A percentile compares a stretch with the other conserved stretches of the same genome.
phyloP scores from a whole-genome alignment of 2,329 filamentous ascomycete species.

The Xylaria sp. region DNA sequence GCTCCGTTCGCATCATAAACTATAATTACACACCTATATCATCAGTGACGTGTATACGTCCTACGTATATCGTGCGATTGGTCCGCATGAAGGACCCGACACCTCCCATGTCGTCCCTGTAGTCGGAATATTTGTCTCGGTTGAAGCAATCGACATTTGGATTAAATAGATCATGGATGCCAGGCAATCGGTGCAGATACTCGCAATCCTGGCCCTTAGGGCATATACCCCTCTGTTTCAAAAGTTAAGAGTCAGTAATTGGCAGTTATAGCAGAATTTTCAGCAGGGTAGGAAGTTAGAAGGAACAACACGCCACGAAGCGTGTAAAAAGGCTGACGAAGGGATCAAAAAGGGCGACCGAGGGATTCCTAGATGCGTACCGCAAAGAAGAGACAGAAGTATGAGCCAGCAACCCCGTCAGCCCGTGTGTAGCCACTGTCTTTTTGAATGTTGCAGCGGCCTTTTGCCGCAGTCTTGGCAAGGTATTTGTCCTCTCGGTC shows the following conservation, averaged over 20 bases:
- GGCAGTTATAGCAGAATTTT: not conserved
- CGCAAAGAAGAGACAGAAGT: conserved; percentile 93
- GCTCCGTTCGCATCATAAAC: not conserved
- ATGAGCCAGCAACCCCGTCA: conserved; percentile 80
- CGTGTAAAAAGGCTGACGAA: too few species aligned
- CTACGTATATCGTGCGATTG: conserved; percentile 93
- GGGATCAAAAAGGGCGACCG: too few species aligned
- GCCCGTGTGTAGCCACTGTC: conserved; percentile 84
- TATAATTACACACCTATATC: conserved; percentile 68
- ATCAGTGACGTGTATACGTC: conserved; percentile 92
- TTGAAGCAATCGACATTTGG: conserved; percentile 96
- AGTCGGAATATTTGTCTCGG: conserved; percentile 90
- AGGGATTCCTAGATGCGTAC: too few species aligned
- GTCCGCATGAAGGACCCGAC: conserved; percentile 93
- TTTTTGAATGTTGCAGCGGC: conserved; percentile 84
- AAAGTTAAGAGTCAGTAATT: conserved; percentile 11
- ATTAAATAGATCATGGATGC: conserved; percentile 88
- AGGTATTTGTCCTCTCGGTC: conserved; percentile 93
- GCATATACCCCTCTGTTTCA: conserved; percentile 69
- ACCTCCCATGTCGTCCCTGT: conserved; percentile 97
- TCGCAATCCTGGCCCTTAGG: conserved; percentile 93
- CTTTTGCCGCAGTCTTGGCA: conserved; percentile 82
- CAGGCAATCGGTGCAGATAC: conserved; percentile 89
- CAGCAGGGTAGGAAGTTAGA: too few species aligned
- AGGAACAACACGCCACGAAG: too few species aligned